Base-by-base conservation (phyloP, 192 early-diverging fungal species). In the Backusella mclennaniae region DNA sequence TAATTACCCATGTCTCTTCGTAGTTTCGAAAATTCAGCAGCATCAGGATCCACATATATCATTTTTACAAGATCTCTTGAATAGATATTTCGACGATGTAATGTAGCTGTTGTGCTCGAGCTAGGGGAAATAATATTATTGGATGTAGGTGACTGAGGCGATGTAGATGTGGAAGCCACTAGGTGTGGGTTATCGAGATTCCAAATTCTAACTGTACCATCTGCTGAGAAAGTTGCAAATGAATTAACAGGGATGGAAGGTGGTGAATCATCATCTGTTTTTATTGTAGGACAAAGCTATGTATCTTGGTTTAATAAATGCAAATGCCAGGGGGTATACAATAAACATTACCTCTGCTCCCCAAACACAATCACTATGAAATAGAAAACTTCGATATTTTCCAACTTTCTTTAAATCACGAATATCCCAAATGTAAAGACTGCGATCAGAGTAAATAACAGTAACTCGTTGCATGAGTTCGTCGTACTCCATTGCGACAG, bases 121-220 rank as follows among this genome's bases (percentile, higher is more conserved):
- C 71, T 77, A 26, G 78, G 71, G 15, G 66, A 42, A 14, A 56
- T 21, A 1, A 59, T 63, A 3, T 52, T 68, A 35, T 52, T 70
- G 5, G 67, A 29, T 41, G 66, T 39, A 12, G 67, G 21, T 11
- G 78, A 72, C 17, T 41, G 19, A 15, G 71, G 77, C 4, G 77
- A 78, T 7, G 42, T 74, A 29, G 70, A 73, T n/a, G 80, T 59
- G 11, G 67, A 69, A 19, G n/a, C 4, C 39, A 71, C 41, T 11
- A 71, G 56, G 33, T 38, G 69, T 29, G 56, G 56, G 21, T 23
- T 9, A 67, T 92, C 90, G 35, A 94, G 69, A 70, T 93, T 92
- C 94, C 94, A 95, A 73, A 95, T 95, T 23, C 90, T 83, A 44
- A 94, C 87, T 0, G 93, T 94, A 15, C 90, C 88, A 82, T 95